Evolutionary conservation across 768 basidiomycete genomes (phyloP).

Genomic region (Lentinula guzmanii): DNA sequence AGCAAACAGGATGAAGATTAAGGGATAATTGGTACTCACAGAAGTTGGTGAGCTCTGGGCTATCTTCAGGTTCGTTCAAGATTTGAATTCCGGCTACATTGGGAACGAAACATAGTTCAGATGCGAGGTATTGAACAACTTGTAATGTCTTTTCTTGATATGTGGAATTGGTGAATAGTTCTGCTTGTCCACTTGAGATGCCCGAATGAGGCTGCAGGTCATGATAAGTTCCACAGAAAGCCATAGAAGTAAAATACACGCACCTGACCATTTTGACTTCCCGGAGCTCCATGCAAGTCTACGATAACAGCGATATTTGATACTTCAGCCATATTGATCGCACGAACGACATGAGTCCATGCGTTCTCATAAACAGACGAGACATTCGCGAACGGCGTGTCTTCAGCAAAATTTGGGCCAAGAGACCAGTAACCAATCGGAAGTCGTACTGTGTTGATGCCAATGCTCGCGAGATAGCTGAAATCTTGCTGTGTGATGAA

Average conservation of each 20-base stretch:
- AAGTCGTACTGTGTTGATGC: constrained; percentile 64
- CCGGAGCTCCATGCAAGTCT: constrained; percentile 71
- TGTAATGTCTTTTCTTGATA: constrained; percentile 48
- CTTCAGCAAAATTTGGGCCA: constrained; percentile 48
- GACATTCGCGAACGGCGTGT: constrained; percentile 59
- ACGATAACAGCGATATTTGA: constrained; percentile 44
- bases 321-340: constrained; percentile 53
- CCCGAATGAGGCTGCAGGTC: constrained; percentile 46
- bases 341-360: constrained; percentile 58
- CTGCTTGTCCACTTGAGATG: constrained; percentile 43
- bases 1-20: constrained; percentile 32
- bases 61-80: constrained; percentile 52
- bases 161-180: constrained; percentile 37
- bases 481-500: constrained; percentile 67
- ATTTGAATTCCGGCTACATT: constrained; percentile 60
- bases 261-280: constrained; percentile 66
- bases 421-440: constrained; percentile 60
- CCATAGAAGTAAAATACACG: not conserved
- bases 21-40: constrained; percentile 35
- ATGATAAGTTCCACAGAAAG: not conserved
- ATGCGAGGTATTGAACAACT: constrained; percentile 40
- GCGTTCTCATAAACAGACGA: constrained; percentile 54
- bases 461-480: constrained; percentile 54
- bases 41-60: constrained; percentile 39
- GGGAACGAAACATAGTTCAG: constrained; percentile 33